A percentile compares a stretch with the other conserved stretches of the same genome.
Evolutionary conservation across 2,329 filamentous ascomycete species (phyloP).

Genomic region (Aotearoamyces nothofagi): DNA sequence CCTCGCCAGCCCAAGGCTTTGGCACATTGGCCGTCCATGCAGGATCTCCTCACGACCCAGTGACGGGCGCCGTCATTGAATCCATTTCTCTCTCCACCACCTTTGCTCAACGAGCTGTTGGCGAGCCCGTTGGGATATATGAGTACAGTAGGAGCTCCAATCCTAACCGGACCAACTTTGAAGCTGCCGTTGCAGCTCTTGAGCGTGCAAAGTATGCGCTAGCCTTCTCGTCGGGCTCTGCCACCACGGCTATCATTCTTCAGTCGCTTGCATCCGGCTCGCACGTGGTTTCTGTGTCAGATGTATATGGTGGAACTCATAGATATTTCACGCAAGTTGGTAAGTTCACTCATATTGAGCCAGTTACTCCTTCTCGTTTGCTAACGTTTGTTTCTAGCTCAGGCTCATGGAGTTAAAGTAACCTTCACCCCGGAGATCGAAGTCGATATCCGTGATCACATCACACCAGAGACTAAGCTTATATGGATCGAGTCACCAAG

Average conservation of each 20-base stretch:
- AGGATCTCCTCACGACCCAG: constrained; percentile 76
- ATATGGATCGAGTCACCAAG: constrained; percentile 96
- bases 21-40: constrained; percentile 92
- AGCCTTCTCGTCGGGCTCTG: constrained; percentile 87
- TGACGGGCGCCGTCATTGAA: constrained; percentile 90
- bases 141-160: constrained; percentile 93
- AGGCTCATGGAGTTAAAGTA: constrained; percentile 84
- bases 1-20: constrained; percentile 65
- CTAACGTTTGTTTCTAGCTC: no score
- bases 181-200: constrained; percentile 76
- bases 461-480: constrained; percentile 77
- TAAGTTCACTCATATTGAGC: no score
- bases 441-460: constrained; percentile 70
- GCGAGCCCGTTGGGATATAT: constrained; percentile 73
- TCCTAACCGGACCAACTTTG: constrained; percentile 91
- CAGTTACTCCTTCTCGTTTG: no score
- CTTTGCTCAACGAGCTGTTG: constrained; percentile 81
- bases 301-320: constrained; percentile 96
- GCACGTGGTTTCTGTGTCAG: constrained; percentile 90
- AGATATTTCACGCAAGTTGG: constrained; percentile 99
- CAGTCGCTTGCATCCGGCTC: constrained; percentile 83
- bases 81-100: constrained; percentile 93
- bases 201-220: constrained; percentile 88
- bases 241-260: constrained; percentile 83
- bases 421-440: constrained; percentile 92